Conservation (phyloP, 805 yeast species). For the Candida takata region DNA sequence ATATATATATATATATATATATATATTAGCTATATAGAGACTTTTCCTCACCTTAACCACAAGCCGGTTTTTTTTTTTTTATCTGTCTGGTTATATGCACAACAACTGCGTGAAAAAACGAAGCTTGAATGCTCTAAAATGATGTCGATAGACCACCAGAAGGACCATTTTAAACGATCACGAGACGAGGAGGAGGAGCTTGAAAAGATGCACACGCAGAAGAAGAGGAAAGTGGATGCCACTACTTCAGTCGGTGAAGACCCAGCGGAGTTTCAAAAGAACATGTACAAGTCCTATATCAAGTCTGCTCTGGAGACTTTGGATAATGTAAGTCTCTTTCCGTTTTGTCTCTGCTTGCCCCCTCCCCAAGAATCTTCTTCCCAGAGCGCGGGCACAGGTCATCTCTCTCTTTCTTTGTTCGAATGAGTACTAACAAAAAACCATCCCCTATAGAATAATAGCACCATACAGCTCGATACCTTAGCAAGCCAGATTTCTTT, state of each 20-base stretch:
- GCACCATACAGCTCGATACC: slow-evolving; percentile 48
- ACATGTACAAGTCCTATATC: slow-evolving; percentile 39
- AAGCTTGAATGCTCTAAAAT: slow-evolving; percentile 7
- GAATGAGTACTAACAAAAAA: slow-evolving; percentile 20
- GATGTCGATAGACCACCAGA: slow-evolving; percentile 24
- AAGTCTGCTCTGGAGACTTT: slow-evolving; percentile 64
- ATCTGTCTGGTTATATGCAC: too few species aligned
- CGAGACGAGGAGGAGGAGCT: slow-evolving; percentile 17
- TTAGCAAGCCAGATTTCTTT: slow-evolving; percentile 53
- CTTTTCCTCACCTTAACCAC: too few species aligned
- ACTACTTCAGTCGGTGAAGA: slow-evolving; percentile 3
- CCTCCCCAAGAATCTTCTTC: background rate
- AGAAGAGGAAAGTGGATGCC: slow-evolving; percentile 7
- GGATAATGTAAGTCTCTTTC: slow-evolving; percentile 41
- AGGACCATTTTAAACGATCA: slow-evolving; percentile 22
- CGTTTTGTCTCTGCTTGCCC: background rate
- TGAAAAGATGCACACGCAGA: slow-evolving; percentile 2
- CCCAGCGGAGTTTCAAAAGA: slow-evolving; percentile 23
- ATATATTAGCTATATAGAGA: too few species aligned
- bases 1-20: too few species aligned
- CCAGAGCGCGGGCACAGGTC: too few species aligned
- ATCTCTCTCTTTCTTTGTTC: too few species aligned
- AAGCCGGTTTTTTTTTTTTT: too few species aligned
- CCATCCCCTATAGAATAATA: slow-evolving; percentile 27
- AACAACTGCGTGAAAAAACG: background rate